Conservation (phyloP, 2,329 filamentous ascomycete genomes). For the Colletotrichum orchidophilum region DNA sequence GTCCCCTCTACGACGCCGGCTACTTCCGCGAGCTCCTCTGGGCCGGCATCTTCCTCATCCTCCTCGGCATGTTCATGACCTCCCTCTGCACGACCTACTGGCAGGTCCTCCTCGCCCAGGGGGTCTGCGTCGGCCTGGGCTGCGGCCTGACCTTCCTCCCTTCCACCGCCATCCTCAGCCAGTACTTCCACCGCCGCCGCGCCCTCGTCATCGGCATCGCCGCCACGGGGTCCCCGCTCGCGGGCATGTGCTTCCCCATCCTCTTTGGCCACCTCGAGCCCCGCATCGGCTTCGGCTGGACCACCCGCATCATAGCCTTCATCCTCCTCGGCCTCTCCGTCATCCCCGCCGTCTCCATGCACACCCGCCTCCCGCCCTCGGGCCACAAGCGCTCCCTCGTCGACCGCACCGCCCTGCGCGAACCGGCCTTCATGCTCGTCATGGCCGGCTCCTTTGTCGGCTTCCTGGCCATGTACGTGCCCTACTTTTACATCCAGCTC, state of each 20-base stretch:
- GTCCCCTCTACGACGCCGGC: constrained; percentile 54
- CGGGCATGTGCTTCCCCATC: constrained; percentile 52
- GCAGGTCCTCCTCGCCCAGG: constrained; percentile 51
- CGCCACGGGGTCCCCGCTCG: constrained; percentile 47
- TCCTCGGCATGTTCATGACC: constrained; percentile 55
- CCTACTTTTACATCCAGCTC: constrained; percentile 58
- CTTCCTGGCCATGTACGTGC: constrained; percentile 58
- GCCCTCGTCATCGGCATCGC: constrained; percentile 45
- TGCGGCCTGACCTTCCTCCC: constrained; percentile 48
- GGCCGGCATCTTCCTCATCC: constrained; percentile 46
- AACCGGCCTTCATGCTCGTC: constrained; percentile 50
- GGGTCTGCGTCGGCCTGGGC: constrained; percentile 49
- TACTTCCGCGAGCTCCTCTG: constrained; percentile 49
- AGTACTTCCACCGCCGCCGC: constrained; percentile 49
- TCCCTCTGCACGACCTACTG: constrained; percentile 56
- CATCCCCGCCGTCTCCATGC: constrained; percentile 52
- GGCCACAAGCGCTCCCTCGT: constrained; percentile 43
- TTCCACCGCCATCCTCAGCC: constrained; percentile 47
- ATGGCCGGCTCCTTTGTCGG: constrained; percentile 47
- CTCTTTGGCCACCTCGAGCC: constrained; percentile 53
- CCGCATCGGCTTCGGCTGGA: constrained; percentile 65
- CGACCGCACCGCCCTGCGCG: constrained; percentile 48
- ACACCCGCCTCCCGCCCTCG: constrained; percentile 43
- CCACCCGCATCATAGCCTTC: constrained; percentile 55
- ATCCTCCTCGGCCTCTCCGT: constrained; percentile 50